Base-by-base conservation (phyloP, 805 yeast species). In the Saturnispora mendoncae region DNA sequence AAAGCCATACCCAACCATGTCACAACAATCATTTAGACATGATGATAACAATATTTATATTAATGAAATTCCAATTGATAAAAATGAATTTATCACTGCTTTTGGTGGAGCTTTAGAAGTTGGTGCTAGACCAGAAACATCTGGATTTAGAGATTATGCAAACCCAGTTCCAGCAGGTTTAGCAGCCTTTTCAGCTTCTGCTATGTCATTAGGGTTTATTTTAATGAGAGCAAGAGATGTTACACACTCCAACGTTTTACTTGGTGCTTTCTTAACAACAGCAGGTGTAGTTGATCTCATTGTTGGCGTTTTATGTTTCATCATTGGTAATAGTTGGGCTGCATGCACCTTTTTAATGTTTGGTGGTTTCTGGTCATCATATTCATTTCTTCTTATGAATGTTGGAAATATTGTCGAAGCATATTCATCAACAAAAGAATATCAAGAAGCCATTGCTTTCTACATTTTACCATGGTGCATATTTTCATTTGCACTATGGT, bases 61-160 rank as follows among this genome's bases (percentile, higher is more conserved):
- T 33, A 71, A 69, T 39, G 62, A 64, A 38, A 52, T 57, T 32
- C 58, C 63, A 18, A 71, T 75, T 57, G 64, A 66, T 43, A 68
- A 73, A 41, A 66, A 66, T 24, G 87, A 80, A 42, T 69, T 80
- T 47, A 57, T 75, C 49, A 65, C 65, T 27, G 86, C 84, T 2
- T 78, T 79, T 53, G 84, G 81, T n/a, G 84, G 83, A 51, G 65
- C 65, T 9, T 59, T 71, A 43, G 67, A 67, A 38, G 65, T 74
- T 5, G 69, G 76, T 39, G 52, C 61, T 29, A 50, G 63, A 41
- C 51, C 48, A 31, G 48, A 44, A 20, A 57, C 63, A 6, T 23
- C 53, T 15, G 46, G 52, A 13, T 30, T 51, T 10, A 46, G 51
- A 28, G 51, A 52, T 19, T 57, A 53, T 41, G 71, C 64, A 12